phyloP scores from a whole-genome alignment of 495 filamentous ascomycete genomes.

The Penicillium ochrochloron region DNA sequence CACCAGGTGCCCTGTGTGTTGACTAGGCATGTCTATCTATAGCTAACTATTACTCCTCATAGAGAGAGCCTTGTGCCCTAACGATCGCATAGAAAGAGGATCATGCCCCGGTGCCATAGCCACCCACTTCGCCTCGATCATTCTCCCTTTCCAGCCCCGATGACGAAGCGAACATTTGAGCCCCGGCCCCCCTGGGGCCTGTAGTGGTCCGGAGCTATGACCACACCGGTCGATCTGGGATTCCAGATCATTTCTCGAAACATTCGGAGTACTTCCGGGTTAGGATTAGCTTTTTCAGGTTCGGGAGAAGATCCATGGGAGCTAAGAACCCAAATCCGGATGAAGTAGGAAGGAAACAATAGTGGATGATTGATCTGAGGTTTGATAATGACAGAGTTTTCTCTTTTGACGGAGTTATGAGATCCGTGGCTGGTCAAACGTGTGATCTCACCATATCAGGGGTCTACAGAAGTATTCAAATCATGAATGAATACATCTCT shows the following conservation, averaged over 20 bases:
- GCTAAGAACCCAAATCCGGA: slow-evolving; percentile 14
- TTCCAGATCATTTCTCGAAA: slow-evolving; percentile 25
- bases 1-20: neutral
- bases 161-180: neutral
- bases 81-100: neutral
- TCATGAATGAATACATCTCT: neutral
- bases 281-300: slow-evolving; percentile 16
- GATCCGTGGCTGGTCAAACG: neutral
- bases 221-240: slow-evolving; percentile 17
- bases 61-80: too few species aligned
- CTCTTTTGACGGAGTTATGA: neutral
- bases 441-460: neutral
- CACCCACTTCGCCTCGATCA: neutral
- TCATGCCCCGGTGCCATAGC: neutral
- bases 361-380: neutral
- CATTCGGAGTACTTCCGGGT: slow-evolving; percentile 11
- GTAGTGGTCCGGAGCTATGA: slow-evolving; percentile 21
- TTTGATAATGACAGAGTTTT: neutral
- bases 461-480: neutral
- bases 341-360: slow-evolving; percentile 3
- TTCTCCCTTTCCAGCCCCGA: neutral
- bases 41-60: neutral
- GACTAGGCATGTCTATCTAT: neutral
- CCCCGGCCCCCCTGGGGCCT: neutral
- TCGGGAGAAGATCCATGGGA: slow-evolving; percentile 15